These are phyloP conservation scores for Picea mariana DNA, from an alignment of 83 land plant genomes.

Conservation along the genomic window DNA sequence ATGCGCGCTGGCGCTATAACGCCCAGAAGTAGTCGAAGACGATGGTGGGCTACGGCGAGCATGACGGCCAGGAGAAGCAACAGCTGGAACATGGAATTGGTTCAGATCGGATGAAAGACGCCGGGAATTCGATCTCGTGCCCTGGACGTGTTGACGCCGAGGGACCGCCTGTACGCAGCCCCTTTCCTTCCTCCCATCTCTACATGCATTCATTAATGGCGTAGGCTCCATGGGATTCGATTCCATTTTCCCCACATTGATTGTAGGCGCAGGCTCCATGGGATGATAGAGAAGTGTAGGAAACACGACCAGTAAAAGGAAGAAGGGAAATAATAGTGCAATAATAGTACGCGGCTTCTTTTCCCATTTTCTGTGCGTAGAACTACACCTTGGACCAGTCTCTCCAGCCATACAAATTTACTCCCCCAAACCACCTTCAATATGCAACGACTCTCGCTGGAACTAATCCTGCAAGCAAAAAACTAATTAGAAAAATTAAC, in stretches of 20 bases:
- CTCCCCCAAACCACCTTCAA: no score
- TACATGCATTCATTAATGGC: slow-evolving; percentile 1
- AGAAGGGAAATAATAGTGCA: not conserved
- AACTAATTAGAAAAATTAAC: no score
- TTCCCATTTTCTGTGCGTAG: not conserved
- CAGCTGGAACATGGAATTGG: slow-evolving; percentile 1
- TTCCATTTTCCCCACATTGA: no score
- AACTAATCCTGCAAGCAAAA: no score
- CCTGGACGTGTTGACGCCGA: not conserved
- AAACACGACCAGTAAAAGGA: not conserved
- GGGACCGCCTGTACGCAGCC: not conserved
- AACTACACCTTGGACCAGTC: not conserved
- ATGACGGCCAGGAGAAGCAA: not conserved
- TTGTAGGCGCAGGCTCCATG: no score
- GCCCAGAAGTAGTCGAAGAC: not conserved
- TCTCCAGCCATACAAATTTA: not conserved
- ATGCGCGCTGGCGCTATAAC: not conserved
- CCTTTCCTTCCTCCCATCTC: not conserved
- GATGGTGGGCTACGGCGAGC: not conserved
- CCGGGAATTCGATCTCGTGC: not conserved
- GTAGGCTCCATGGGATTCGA: not conserved
- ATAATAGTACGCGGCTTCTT: no score
- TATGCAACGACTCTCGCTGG: no score
- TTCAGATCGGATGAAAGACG: slow-evolving; percentile 1
- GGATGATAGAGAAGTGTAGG: no score